Conservation (phyloP, 352 stramenopile genomes). For the Pythium biforme region DNA sequence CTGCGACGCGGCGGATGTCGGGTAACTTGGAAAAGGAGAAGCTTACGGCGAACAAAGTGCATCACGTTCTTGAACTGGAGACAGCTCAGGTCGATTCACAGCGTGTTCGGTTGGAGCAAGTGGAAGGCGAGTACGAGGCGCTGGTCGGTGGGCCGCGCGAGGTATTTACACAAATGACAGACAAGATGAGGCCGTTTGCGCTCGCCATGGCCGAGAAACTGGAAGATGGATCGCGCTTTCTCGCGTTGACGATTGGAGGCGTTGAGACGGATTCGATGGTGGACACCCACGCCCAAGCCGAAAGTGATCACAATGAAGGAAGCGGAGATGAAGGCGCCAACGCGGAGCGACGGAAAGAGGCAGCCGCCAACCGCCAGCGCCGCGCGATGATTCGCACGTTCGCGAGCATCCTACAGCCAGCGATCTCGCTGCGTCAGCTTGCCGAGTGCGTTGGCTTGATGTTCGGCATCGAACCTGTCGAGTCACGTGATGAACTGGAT, state of each 20-base stretch:
- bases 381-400: slow-evolving; percentile 42
- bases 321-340: not conserved
- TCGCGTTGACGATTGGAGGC: not conserved
- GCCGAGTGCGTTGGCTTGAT: slow-evolving; percentile 69
- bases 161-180: slow-evolving; percentile 31
- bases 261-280: not conserved
- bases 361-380: slow-evolving; percentile 5
- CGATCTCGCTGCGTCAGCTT: slow-evolving; percentile 58
- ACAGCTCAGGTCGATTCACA: slow-evolving; percentile 36
- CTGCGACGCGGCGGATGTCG: slow-evolving; percentile 52
- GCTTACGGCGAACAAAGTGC: slow-evolving; percentile 46
- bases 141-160: slow-evolving; percentile 38
- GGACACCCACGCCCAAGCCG: not conserved
- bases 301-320: not conserved
- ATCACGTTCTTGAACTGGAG: slow-evolving; percentile 46
- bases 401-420: slow-evolving; percentile 32
- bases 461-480: slow-evolving; percentile 56
- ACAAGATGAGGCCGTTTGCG: slow-evolving; percentile 30
- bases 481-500: slow-evolving; percentile 62
- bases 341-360: slow-evolving; percentile 1
- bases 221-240: not conserved
- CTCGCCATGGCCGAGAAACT: slow-evolving; percentile 28
- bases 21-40: slow-evolving; percentile 61
- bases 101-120: slow-evolving; percentile 33
- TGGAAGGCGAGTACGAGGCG: slow-evolving; percentile 55